Base-by-base conservation (phyloP, 345 rosid genomes). In the Euphorbia pulcherrima region DNA sequence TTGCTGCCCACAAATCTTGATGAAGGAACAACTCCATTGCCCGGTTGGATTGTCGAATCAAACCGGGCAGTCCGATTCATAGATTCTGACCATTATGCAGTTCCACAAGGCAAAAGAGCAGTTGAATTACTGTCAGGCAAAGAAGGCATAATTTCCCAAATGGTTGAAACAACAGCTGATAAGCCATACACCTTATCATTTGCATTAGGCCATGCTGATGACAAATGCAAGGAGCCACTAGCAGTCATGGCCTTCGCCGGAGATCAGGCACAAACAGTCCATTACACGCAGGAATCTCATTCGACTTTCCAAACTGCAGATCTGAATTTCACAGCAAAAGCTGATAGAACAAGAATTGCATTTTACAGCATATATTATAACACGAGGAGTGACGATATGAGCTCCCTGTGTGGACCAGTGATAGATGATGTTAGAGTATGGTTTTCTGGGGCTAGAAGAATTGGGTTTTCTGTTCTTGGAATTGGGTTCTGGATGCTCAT, bases 361-460 rank as follows among this genome's bases (percentile, higher is more conserved):
- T 94, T 94, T 77, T 94, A 82, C 72, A 94, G 99, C 16, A 81
- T 94, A 65, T 94, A 94, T 67, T 94, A 94, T 77, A 94, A 94
- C 41, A 91, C 97, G 2, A 85, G 98, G 84, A 86, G 80, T 0
- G 97, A 94, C 62, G 99, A 91, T 74, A 86, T 88, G 99, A 91
- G 97, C 83, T 94, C 99, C 2, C 71, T 94, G 24, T 94, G 99
- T 13, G 99, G 99, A 60, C 99, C 99, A 2, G 99, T 94, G 69
- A 82, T 94, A 62, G 99, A 94, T n/a, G 88, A 91, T 54, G 83
- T 94, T 12, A 76, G 86, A 68, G 97, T 94, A 13, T 89, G 96
- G 97, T 85, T 80, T 72, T 83, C 96, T 0, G 79, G 78, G 29
- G 80, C 87, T 6, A 20, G 72, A 18, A 68, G 75, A 60, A 63